Base-by-base conservation (phyloP, 2,329 filamentous ascomycete species). In the Diplodia mutila region DNA sequence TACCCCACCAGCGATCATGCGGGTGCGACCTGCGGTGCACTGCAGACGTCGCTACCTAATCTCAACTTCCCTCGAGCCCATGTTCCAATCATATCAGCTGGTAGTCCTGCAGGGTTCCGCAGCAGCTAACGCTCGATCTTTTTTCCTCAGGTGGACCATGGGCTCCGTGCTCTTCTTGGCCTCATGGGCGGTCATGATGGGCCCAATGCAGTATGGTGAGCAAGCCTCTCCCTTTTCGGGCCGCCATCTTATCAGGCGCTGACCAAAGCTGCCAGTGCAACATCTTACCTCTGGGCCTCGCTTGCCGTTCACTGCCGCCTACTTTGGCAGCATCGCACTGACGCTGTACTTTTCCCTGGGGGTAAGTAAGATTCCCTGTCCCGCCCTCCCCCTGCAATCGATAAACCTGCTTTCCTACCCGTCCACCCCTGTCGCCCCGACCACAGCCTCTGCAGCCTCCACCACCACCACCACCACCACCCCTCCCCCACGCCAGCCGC, bases 111-210 rank as follows among this genome's bases (percentile, higher is more conserved):
- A 61, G 67, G 63, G 54, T 61, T 68, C 53, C 61, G 61, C 63
- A 66, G 34, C 64, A 66, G 67, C 67, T 68, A 68, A 68, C 53
- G 67, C 61, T 67, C 39, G 48, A 46, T 51, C 48, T 48, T 69
- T 71, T 72, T 69, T 69, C 51, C 72, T 77, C 80, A 98, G 95
- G 84, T 99, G 95, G 95, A 93, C 94, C 61, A 89, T 97, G 78
- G 95, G 94, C 66, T 97, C 94, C 59, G 77, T 91, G 59, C 86
- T 99, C 72, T 98, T 98, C 84, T 86, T 98, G 74, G 87, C 89
- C 73, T 97, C 94, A 73, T 99, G 95, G 86, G 93, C 93, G 29
- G 92, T 94, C 72, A 87, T 98, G 82, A 97, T 97, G 92, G 95
- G 95, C 66, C 94, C 92, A 42, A 85, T 89, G 81, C 85, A 89